Percentiles rank a stretch among this genome's conserved stretches.
Evolutionary conservation across 495 filamentous ascomycete species (phyloP).

Genomic region (Penicillium nucicola): DNA sequence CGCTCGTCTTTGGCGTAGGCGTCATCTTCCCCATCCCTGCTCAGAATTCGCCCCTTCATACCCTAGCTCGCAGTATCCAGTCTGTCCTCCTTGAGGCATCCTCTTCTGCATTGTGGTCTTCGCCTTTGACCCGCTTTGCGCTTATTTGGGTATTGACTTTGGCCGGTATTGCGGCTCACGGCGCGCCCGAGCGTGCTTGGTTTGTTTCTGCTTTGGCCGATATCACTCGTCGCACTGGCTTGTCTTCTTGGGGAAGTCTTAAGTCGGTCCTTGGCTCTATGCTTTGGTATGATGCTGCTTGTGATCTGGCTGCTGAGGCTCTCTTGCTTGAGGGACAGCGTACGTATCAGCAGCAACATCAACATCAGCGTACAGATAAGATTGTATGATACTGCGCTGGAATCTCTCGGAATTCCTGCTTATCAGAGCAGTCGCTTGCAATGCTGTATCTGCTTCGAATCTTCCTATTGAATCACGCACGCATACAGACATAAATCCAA

Average conservation of each 20-base stretch:
- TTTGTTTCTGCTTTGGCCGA: conserved; percentile 24
- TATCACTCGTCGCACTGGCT: conserved; percentile 11
- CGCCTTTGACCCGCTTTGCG: conserved; percentile 14
- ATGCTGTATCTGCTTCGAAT: too few relatives aligned
- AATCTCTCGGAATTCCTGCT: too few relatives aligned
- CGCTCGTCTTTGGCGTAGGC: conserved; percentile 32
- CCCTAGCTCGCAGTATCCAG: conserved; percentile 24
- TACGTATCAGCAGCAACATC: background rate
- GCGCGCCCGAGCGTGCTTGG: conserved; percentile 26
- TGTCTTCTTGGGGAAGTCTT: conserved; percentile 25
- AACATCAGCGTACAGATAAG: background rate
- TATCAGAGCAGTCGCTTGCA: too few relatives aligned
- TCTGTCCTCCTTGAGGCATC: conserved; percentile 12
- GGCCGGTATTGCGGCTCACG: conserved; percentile 34
- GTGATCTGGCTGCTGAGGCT: conserved; percentile 25
- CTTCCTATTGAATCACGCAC: too few relatives aligned
- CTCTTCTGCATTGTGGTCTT: conserved; percentile 20
- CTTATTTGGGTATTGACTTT: conserved; percentile 36
- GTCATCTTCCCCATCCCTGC: conserved; percentile 41
- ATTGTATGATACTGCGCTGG: background rate
- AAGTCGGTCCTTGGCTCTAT: conserved; percentile 22
- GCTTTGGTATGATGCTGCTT: conserved; percentile 37
- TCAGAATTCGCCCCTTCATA: conserved; percentile 29
- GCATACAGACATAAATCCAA: too few relatives aligned
- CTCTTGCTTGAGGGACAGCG: conserved; percentile 26